Base-by-base conservation (phyloP, 257 asterid genomes). In the Verbascum thapsus region DNA sequence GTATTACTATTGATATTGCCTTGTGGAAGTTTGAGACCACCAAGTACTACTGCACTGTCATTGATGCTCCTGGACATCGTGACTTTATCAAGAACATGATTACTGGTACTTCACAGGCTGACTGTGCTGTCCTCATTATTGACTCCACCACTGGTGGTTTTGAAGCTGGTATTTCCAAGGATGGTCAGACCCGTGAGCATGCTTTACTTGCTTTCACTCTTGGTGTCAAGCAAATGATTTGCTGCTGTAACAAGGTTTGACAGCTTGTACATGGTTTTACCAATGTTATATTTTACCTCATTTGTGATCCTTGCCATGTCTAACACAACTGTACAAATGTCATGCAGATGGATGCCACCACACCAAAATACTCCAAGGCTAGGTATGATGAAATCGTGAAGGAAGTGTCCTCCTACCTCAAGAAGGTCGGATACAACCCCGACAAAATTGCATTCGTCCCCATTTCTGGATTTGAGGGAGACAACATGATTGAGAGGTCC, bases 181-280 rank as follows among this genome's bases (percentile, higher is more conserved):
- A 85, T 58, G 96, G 96, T 3, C 96, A 88, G 80, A 88, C 96
- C 49, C 88, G 94, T 56, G 96, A 88, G 78, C 96, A 88, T 8
- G 95, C 95, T 0, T 72, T 87, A 44, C 81, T 84, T 63, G 95
- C 95, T 52, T 87, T 88, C 75, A 88, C 94, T 37, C 88, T 88
- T 48, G 94, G 96, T 50, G 96, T 88, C 23, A 85, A 34, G 70
- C 96, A 88, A 37, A 88, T 88, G 96, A 85, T 88, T 23, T 85
- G 94, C 52, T 85, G 94, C 69, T 88, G 88, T 41, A 83, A 81
- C 83, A 80, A 85, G 92, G 94, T 82, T 26, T 26, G 32, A 26
- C 32, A 26, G 5, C 32, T 26, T 1, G 32, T 26, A 26, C 32
- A 1, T 26, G 2, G 32, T 26, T 26, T 26, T 26, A 26, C 5